Evolutionary conservation across 2,329 filamentous ascomycete genomes (phyloP).

Genomic region (Cladosporium velox): DNA sequence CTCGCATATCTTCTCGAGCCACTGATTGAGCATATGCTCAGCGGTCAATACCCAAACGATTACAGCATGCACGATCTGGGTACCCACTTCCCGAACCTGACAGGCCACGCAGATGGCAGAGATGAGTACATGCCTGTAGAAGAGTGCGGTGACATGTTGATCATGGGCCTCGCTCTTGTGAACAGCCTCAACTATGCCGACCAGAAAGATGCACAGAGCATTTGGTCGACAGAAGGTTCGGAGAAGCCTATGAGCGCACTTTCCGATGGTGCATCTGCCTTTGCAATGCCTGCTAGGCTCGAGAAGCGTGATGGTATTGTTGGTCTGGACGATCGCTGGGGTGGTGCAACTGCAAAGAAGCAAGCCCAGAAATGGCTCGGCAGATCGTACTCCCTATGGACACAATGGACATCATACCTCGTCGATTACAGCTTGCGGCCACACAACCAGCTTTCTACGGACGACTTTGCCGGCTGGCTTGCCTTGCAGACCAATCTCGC

Average conservation of each 20-base stretch:
- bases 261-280: conserved; percentile 48
- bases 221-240: conserved; percentile 55
- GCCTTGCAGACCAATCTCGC: conserved; percentile 80
- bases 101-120: conserved; percentile 68
- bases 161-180: conserved; percentile 65
- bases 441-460: conserved; percentile 75
- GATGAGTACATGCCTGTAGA: conserved; percentile 78
- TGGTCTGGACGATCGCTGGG: conserved; percentile 64
- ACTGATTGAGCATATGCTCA: conserved; percentile 76
- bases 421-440: conserved; percentile 75
- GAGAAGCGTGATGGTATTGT: conserved; percentile 54
- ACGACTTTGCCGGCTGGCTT: conserved; percentile 79
- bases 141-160: conserved; percentile 77
- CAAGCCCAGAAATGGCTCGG: conserved; percentile 66
- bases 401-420: conserved; percentile 77
- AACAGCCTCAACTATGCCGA: conserved; percentile 70
- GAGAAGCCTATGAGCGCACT: conserved; percentile 26
- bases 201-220: conserved; percentile 57
- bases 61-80: conserved; percentile 80
- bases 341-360: conserved; percentile 54
- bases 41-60: conserved; percentile 80
- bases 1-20: conserved; percentile 77
- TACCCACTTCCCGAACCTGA: conserved; percentile 72
- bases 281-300: conserved; percentile 46
- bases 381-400: conserved; percentile 70